Conservation (phyloP, 352 stramenopile genomes). For the Globisporangium recalcitrans region DNA sequence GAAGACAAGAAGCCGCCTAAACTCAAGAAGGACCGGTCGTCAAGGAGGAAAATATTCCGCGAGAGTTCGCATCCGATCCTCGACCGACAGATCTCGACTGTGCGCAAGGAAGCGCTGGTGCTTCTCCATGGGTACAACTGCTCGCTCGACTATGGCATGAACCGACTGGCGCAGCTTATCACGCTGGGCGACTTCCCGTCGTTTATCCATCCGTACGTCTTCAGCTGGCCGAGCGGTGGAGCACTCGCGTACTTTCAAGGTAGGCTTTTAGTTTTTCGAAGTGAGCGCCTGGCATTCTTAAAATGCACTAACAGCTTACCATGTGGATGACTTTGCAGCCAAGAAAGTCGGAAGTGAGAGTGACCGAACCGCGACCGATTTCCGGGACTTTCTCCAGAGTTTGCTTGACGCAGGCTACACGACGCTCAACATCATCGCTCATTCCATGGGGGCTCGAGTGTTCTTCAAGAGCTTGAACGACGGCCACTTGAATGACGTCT, state of each 20-base stretch:
- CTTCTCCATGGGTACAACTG: constrained; percentile 37
- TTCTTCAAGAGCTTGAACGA: constrained; percentile 52
- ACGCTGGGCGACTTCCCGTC: constrained; percentile 32
- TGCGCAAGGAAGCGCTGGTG: constrained; percentile 24
- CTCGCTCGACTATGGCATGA: constrained; percentile 31
- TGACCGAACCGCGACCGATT: constrained; percentile 34
- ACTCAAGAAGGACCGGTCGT: constrained; percentile 13
- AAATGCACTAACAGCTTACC: too few relatives aligned
- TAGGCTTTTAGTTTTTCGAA: background rate
- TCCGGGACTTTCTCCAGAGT: constrained; percentile 47
- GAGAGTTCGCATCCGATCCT: constrained; percentile 22
- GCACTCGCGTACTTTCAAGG: constrained; percentile 30
- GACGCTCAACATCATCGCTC: constrained; percentile 56
- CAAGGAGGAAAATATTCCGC: constrained; percentile 18
- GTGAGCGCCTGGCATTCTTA: background rate
- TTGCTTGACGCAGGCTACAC: constrained; percentile 58
- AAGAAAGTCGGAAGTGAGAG: constrained; percentile 40
- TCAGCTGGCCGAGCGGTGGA: constrained; percentile 39
- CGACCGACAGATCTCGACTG: background rate
- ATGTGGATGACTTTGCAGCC: constrained; percentile 15
- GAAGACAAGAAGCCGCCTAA: constrained; percentile 2
- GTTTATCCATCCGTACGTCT: constrained; percentile 36
- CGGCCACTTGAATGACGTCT: constrained; percentile 35
- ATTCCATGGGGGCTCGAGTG: constrained; percentile 61
- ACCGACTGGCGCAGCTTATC: constrained; percentile 27